Percentiles rank a stretch among this genome's conserved stretches.
These are phyloP conservation scores for Teunomyces funiuensis DNA, from an alignment of 805 yeast species.

Conservation along the genomic window DNA sequence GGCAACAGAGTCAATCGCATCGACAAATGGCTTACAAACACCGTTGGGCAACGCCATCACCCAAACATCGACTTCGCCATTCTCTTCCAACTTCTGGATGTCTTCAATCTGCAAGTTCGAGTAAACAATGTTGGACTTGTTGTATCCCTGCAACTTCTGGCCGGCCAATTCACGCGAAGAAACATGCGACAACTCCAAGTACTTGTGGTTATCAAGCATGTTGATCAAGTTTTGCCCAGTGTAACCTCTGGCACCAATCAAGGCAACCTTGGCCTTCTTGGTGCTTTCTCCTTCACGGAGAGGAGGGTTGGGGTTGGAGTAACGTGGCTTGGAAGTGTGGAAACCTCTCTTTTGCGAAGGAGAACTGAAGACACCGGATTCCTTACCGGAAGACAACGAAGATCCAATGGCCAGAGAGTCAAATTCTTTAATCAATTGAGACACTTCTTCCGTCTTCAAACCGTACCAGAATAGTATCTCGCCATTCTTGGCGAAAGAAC, in stretches of 20 bases:
- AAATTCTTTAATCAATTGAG: conserved; percentile 58
- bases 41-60: conserved; percentile 99
- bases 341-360: conserved; percentile 53
- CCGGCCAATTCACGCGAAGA: conserved; percentile 95
- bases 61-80: conserved; percentile 89
- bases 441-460: conserved; percentile 60
- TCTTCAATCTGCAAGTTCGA: conserved; percentile 88
- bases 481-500: conserved; percentile 88
- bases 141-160: conserved; percentile 81
- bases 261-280: conserved; percentile 71
- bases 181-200: conserved; percentile 84
- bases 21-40: conserved; percentile 86
- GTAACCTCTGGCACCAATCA: conserved; percentile 97
- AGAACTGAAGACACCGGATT: conserved; percentile 48
- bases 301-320: conserved; percentile 66
- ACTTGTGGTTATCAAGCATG: conserved; percentile 84
- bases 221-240: conserved; percentile 93
- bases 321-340: conserved; percentile 34
- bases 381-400: conserved; percentile 37
- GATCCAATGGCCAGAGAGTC: conserved; percentile 35
- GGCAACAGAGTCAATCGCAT: conserved; percentile 69
- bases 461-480: conserved; percentile 95
- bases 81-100: conserved; percentile 71
- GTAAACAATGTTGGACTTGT: conserved; percentile 74
- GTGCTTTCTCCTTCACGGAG: conserved; percentile 60